These are phyloP conservation scores for Triticum aestivum DNA, from an alignment of 176 grass and related monocot species.

Conservation along the genomic window IWGSC_CS_RefSeq_v2.1 NC_057806.1:230308689-230309188, in stretches of 20 bases:
- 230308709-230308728: conserved; percentile 91
- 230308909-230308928: conserved; percentile 61
- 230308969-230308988: neutral
- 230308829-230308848: conserved; percentile 87
- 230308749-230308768: conserved; percentile 69
- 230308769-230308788: neutral
- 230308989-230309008: too few species aligned
- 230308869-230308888: conserved; percentile 79
- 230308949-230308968: neutral
- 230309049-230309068: conserved; percentile 83
- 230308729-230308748: conserved; percentile 92
- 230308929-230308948: neutral
- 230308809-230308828: neutral
- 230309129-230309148: conserved; percentile 50
- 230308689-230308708: conserved; percentile 86
- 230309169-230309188: conserved; percentile 7
- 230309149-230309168: conserved; percentile 45
- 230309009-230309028: conserved; percentile 52
- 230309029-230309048: conserved; percentile 96
- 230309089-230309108: conserved; percentile 76
- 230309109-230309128: conserved; percentile 84
- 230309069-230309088: conserved; percentile 67
- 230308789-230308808: neutral
- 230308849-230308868: conserved; percentile 71
- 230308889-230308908: conserved; percentile 98